Conservation (phyloP, 345 rosid genomes). For the Rhodomyrtus tomentosa region DNA sequence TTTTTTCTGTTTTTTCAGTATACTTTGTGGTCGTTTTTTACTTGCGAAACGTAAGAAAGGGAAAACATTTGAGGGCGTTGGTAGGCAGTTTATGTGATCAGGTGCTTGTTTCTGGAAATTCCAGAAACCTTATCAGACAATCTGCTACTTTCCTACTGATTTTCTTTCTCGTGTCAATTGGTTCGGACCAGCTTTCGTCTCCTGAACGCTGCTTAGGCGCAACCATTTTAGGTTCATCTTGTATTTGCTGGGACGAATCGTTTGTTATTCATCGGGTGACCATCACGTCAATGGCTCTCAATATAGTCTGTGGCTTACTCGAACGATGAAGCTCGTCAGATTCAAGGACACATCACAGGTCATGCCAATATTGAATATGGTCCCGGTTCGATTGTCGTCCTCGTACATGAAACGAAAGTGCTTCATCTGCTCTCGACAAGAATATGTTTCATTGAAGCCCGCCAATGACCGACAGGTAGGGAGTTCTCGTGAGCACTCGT, state of each 20-base stretch:
- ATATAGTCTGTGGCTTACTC: background rate
- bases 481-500: background rate
- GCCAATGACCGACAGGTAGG: background rate
- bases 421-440: background rate
- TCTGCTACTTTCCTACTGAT: background rate
- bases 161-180: background rate
- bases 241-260: background rate
- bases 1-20: background rate
- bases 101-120: background rate
- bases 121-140: background rate
- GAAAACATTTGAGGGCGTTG: background rate
- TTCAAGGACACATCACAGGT: background rate
- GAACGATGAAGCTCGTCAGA: background rate
- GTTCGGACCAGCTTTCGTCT: background rate
- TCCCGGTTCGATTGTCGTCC: background rate
- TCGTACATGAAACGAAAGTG: background rate
- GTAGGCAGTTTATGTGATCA: background rate
- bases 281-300: background rate
- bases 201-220: background rate
- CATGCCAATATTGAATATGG: background rate
- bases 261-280: background rate
- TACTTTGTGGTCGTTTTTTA: background rate
- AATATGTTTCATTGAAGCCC: background rate
- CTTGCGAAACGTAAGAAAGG: background rate
- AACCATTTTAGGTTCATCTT: background rate